Evolutionary conservation across 2,329 filamentous ascomycete species (phyloP), one percentile per base, ranked within the genome.

Genomic region (Aspergillus persii): DNA sequence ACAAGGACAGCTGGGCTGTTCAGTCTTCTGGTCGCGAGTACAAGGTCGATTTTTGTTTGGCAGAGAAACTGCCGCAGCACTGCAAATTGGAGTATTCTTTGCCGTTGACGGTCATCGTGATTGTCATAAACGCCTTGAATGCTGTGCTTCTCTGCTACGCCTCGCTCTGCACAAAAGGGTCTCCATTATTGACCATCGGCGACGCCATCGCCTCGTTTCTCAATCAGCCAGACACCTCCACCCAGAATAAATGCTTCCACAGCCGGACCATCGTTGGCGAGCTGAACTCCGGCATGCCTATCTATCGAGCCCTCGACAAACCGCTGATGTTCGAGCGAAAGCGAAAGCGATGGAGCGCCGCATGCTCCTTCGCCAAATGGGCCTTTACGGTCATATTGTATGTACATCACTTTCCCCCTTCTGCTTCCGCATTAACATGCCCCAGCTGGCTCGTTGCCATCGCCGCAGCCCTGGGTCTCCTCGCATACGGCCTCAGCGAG

Each of bases 191-290:
- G 29, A 76, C 74, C 0, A 64, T 72, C 2, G 76, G 76, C 5
- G 75, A 77, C 60, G 73, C 71, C 0, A 69, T 78, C 9, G 65
- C 70, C 8, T 76, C 74, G 0, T 79, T 78, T 49, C 61, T 77
- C 2, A 63, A 63, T 26, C 33, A 60, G 4, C 70, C 69, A 0
- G 76, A 78, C 60, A 57, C 56, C 0, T 70, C 62, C 1, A 76
- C 71, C 1, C 53, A 63, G 26, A 59, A 62, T 44, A 51, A 63
- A 58, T 66, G 69, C 61, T 55, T 73, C 15, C 54, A 67, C 2
- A 67, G 63, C 6, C 41, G 30, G 8, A 49, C 33, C 15, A n/a
- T 26, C 4, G 47, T 56, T 4, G 6, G 18, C 3, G 49, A 18
- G 39, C 47, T 29, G 9, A 27, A 27, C 5, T 29, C 39, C 18